A percentile compares a stretch with the other conserved stretches of the same genome.
phyloP scores from a whole-genome alignment of 179 eudicot genomes.

The Kewa caespitosa region DNA sequence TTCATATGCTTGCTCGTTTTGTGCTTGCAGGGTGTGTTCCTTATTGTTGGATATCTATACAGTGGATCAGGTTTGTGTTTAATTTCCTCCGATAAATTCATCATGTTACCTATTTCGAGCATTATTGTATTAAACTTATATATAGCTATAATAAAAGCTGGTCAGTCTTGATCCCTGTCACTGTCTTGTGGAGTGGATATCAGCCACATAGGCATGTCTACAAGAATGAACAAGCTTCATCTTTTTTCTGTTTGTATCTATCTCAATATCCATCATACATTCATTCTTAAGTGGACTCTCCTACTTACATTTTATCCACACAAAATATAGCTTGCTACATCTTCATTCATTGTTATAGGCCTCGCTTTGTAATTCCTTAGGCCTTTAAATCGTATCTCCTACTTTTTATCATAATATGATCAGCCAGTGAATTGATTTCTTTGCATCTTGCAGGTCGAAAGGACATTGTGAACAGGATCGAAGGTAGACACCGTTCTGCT shows the following conservation, averaged over 20 bases:
- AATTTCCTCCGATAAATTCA: neutral
- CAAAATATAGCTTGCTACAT: neutral
- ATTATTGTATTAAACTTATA: slow-evolving; percentile 1
- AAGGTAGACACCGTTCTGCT: slow-evolving; percentile 35
- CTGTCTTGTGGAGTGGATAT: neutral
- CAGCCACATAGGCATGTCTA: neutral
- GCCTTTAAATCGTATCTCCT: neutral
- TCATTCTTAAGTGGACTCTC: neutral
- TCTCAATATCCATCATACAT: neutral
- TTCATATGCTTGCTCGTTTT: neutral
- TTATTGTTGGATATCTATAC: slow-evolving; percentile 59
- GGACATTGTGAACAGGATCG: slow-evolving; percentile 40
- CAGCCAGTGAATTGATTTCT: slow-evolving; percentile 9
- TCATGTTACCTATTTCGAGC: neutral
- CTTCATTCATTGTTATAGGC: neutral
- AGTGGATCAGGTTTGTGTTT: slow-evolving; percentile 67
- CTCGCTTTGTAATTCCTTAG: neutral
- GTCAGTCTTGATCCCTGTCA: neutral
- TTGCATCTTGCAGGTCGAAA: slow-evolving; percentile 41
- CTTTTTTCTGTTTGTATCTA: neutral
- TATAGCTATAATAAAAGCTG: neutral
- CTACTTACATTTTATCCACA: neutral
- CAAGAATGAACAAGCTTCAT: neutral
- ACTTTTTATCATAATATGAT: neutral
- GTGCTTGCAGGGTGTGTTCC: slow-evolving; percentile 60